phyloP scores from a whole-genome alignment of 257 asterid species.

The Solanum raphanifolium region DNA sequence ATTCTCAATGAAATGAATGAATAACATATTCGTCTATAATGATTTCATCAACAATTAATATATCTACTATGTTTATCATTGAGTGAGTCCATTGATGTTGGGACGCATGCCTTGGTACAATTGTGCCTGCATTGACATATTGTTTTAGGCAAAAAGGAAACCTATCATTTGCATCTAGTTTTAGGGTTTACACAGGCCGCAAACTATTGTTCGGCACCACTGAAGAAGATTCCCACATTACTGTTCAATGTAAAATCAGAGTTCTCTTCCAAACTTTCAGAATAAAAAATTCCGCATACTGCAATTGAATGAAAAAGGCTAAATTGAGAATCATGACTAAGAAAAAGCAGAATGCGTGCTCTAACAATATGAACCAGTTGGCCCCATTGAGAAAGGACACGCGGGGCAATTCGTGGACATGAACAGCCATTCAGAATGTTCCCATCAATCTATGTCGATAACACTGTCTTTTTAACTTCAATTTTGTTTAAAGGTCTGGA shows the following conservation, averaged over 20 bases:
- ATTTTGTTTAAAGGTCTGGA: neutral
- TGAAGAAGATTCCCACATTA: neutral
- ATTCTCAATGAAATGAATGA: neutral
- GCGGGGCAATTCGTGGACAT: neutral
- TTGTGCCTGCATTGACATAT: neutral
- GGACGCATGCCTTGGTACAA: neutral
- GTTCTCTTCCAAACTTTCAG: neutral
- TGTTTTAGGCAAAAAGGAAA: neutral
- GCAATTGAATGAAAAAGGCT: neutral
- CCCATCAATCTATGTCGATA: neutral
- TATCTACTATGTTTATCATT: neutral
- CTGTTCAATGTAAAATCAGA: neutral
- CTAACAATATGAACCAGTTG: neutral
- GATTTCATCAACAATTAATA: neutral
- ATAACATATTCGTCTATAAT: neutral
- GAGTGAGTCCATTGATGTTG: neutral
- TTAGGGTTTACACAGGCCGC: neutral
- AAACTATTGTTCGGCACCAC: neutral
- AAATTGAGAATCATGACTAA: neutral
- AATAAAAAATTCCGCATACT: neutral
- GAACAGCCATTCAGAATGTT: neutral
- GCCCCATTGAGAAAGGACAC: neutral
- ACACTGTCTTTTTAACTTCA: neutral
- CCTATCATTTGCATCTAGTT: neutral
- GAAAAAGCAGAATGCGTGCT: neutral